Conservation (phyloP, 805 yeast genomes). For the Clavispora carvajalis region DNA sequence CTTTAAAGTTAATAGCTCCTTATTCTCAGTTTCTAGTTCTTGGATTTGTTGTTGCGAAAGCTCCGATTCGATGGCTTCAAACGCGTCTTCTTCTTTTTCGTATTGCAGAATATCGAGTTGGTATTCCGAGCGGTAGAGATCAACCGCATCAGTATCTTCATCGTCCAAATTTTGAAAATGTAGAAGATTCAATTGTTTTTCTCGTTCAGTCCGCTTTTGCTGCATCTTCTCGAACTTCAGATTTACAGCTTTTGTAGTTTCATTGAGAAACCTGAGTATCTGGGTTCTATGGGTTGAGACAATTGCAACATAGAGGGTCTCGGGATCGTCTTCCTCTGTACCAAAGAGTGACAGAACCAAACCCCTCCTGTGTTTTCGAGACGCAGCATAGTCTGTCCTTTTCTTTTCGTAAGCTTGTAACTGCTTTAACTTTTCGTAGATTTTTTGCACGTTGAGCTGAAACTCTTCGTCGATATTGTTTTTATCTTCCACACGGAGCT, state of each 20-base stretch:
- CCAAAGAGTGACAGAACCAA: slow-evolving; percentile 17
- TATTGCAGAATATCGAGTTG: slow-evolving; percentile 9
- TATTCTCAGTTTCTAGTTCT: slow-evolving; percentile 54
- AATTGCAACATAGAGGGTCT: slow-evolving; percentile 26
- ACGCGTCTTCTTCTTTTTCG: not conserved
- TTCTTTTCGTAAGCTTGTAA: slow-evolving; percentile 49
- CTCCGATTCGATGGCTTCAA: not conserved
- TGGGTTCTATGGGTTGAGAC: slow-evolving; percentile 43
- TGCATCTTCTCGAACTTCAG: slow-evolving; percentile 45
- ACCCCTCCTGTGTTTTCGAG: slow-evolving; percentile 14
- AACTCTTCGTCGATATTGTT: slow-evolving; percentile 54
- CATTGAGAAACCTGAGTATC: slow-evolving; percentile 44
- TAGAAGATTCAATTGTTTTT: slow-evolving; percentile 26
- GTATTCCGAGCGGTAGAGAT: not conserved
- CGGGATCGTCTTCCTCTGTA: slow-evolving; percentile 30
- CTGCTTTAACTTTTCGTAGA: slow-evolving; percentile 45
- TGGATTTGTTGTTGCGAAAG: slow-evolving; percentile 53
- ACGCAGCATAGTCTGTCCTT: slow-evolving; percentile 24
- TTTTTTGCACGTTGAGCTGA: slow-evolving; percentile 45
- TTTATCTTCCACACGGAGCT: slow-evolving; percentile 43
- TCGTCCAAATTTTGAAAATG: slow-evolving; percentile 41
- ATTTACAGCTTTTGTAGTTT: slow-evolving; percentile 39
- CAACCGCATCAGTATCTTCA: slow-evolving; percentile 16
- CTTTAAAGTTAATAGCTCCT: slow-evolving; percentile 49
- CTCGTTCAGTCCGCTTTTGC: slow-evolving; percentile 41